phyloP scores from a whole-genome alignment of 1,284 basidiomycete genomes.

The Ganoderma meredithae region DNA sequence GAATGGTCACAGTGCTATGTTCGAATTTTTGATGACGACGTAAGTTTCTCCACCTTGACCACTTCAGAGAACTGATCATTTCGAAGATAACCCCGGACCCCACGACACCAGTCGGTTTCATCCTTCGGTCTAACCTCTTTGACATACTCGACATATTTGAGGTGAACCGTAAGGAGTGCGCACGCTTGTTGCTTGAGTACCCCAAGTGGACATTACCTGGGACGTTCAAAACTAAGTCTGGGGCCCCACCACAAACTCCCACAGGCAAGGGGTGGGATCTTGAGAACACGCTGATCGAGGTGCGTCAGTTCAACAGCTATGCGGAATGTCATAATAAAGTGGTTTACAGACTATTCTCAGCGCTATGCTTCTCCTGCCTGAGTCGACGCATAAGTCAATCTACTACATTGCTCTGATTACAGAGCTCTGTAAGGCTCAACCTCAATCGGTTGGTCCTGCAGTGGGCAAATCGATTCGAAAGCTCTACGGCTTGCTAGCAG shows the following conservation, averaged over 20 bases:
- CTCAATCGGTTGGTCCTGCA: conserved; percentile 92
- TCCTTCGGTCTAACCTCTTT: conserved; percentile 78
- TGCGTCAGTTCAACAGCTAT: conserved; percentile 37
- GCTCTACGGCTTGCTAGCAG: conserved; percentile 78
- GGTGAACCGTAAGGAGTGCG: conserved; percentile 95
- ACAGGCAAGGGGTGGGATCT: conserved; percentile 76
- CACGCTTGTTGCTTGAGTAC: conserved; percentile 86
- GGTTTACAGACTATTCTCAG: conserved; percentile 74
- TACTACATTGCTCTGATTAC: conserved; percentile 93
- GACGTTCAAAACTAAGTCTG: conserved; percentile 82
- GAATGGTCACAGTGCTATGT: conserved; percentile 80
- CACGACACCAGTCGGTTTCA: conserved; percentile 78
- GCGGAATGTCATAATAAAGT: neutral
- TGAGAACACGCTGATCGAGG: conserved; percentile 84
- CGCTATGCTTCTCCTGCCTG: conserved; percentile 80
- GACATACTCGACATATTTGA: conserved; percentile 94
- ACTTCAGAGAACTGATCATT: conserved; percentile 2
- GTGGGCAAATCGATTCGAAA: conserved; percentile 95
- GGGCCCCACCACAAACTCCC: conserved; percentile 57
- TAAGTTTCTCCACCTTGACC: conserved; percentile 43
- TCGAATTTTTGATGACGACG: conserved; percentile 83
- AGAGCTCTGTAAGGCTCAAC: conserved; percentile 93
- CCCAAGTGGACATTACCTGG: conserved; percentile 87
- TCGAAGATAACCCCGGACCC: conserved; percentile 79
- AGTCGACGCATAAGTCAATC: conserved; percentile 78